Percentiles rank a stretch among this genome's conserved stretches.
These are phyloP conservation scores for Polytrichum commune DNA, from an alignment of 225 moss, liverwort and hornwort species.

Conservation along the genomic window DNA sequence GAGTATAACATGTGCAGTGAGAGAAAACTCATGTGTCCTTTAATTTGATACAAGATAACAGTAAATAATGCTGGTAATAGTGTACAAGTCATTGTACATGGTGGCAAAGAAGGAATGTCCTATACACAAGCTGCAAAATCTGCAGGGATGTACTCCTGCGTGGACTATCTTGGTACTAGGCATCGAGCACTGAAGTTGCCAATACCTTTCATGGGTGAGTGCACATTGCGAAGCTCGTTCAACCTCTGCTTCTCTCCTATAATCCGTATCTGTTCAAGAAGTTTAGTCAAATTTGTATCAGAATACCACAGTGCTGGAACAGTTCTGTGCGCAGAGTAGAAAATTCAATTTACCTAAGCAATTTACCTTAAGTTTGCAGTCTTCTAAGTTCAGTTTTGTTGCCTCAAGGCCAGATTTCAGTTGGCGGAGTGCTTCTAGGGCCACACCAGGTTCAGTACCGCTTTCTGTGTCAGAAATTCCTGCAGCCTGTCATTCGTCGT, in stretches of 20 bases:
- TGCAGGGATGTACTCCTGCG: background rate
- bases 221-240: constrained; percentile 64
- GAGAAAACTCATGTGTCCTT: too few species aligned
- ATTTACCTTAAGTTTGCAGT: constrained; percentile 62
- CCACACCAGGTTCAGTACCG: constrained; percentile 45
- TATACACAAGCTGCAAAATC: constrained; percentile 15
- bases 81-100: constrained; percentile 1
- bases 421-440: constrained; percentile 59
- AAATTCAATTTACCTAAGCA: background rate
- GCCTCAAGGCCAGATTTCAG: constrained; percentile 55
- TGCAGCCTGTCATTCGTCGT: constrained; percentile 38
- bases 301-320: background rate
- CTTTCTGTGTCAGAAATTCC: constrained; percentile 37
- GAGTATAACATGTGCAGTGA: too few species aligned
- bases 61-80: background rate
- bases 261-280: constrained; percentile 50
- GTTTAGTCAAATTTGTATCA: background rate
- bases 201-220: constrained; percentile 58
- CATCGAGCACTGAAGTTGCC: constrained; percentile 38
- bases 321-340: too few species aligned
- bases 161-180: constrained; percentile 32
- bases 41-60: background rate
- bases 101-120: background rate
- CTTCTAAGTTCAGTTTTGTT: constrained; percentile 62
- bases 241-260: constrained; percentile 70